phyloP scores from a whole-genome alignment of 1,284 basidiomycete genomes.

The Cystobasidium pallidum region DNA sequence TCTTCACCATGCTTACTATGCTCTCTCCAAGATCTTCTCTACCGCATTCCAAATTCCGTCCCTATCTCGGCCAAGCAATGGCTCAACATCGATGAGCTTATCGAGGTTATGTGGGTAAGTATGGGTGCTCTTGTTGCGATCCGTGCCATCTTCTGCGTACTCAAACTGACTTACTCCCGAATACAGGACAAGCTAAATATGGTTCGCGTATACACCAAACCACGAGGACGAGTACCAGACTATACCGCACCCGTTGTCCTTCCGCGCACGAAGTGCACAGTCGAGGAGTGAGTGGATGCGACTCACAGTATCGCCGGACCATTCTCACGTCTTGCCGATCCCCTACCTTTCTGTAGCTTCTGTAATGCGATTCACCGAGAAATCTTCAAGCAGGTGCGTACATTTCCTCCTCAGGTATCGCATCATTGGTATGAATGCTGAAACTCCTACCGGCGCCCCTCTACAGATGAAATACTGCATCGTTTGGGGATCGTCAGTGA shows the following conservation, averaged over 20 bases:
- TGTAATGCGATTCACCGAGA: constrained; percentile 73
- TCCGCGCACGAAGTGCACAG: constrained; percentile 62
- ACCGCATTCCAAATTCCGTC: constrained; percentile 86
- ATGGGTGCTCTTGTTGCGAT: constrained; percentile 36
- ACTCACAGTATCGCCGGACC: no score
- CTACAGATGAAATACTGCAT: constrained; percentile 63
- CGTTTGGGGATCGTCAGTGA: constrained; percentile 92
- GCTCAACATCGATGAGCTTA: constrained; percentile 95
- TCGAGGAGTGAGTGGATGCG: constrained; percentile 67
- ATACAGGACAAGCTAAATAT: constrained; percentile 80
- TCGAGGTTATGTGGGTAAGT: constrained; percentile 62
- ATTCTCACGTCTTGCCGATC: background rate
- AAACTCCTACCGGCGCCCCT: background rate
- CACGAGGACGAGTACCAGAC: constrained; percentile 86
- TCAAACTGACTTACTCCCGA: constrained; percentile 62
- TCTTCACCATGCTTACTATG: constrained; percentile 54
- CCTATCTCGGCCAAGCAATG: constrained; percentile 91
- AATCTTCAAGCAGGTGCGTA: constrained; percentile 86
- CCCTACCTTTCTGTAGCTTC: constrained; percentile 62
- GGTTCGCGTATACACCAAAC: constrained; percentile 87
- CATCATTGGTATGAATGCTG: no score
- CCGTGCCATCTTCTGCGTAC: background rate
- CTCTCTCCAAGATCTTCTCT: constrained; percentile 72
- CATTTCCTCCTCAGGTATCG: no score
- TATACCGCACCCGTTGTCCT: constrained; percentile 74